These are phyloP conservation scores for Termitomyces sp. DNA, from an alignment of 768 basidiomycete genomes.

Conservation along the genomic window DNA sequence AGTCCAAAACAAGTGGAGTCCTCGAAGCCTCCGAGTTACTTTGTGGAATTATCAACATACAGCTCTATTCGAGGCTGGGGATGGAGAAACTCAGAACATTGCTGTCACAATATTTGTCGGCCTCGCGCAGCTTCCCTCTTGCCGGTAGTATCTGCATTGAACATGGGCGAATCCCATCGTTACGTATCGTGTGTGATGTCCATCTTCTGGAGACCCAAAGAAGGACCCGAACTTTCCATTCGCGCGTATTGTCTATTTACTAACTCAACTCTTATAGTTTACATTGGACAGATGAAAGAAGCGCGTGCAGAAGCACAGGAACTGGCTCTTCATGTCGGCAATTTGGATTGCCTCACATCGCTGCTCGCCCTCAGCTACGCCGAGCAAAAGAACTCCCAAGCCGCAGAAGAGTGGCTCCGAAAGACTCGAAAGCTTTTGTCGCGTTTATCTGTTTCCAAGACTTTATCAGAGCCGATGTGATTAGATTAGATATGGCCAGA, in stretches of 20 bases:
- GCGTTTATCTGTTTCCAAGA: background rate
- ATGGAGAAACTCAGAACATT: background rate
- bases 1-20: too few species aligned
- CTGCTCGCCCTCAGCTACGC: background rate
- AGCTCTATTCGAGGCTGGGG: too few species aligned
- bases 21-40: background rate
- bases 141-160: background rate
- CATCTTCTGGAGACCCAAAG: background rate
- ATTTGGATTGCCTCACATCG: too few species aligned
- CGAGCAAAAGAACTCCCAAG: background rate
- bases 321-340: too few species aligned
- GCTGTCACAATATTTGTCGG: background rate
- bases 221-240: background rate
- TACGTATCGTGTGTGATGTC: background rate
- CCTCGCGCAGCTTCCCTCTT: background rate
- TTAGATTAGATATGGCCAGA: too few species aligned
- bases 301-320: background rate
- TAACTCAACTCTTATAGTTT: background rate
- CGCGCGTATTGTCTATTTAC: background rate
- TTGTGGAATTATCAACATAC: background rate
- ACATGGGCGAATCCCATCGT: background rate
- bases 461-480: background rate
- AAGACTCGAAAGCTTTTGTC: background rate
- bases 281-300: background rate
- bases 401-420: background rate